A percentile compares a stretch with the other conserved stretches of the same genome.
phyloP scores from a whole-genome alignment of 257 asterid species.

The Voacanga thouarsii region DNA sequence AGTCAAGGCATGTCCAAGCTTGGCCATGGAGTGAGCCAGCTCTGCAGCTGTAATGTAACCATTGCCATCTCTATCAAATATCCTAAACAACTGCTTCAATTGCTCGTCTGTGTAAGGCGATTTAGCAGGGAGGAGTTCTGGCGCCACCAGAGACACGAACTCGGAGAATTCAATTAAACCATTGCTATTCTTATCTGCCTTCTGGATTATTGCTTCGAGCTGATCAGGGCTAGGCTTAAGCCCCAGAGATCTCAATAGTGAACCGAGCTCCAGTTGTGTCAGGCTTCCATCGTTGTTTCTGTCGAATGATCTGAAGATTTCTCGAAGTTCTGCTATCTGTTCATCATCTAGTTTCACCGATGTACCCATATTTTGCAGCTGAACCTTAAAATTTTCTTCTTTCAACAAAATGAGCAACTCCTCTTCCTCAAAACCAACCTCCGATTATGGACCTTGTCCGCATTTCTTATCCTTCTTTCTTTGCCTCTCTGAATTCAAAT shows the following conservation, averaged over 20 bases:
- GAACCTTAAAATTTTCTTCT: neutral
- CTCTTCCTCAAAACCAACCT: neutral
- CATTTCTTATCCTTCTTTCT: neutral
- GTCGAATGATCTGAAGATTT: conserved; percentile 86
- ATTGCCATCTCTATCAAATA: conserved; percentile 88
- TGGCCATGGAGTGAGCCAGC: conserved; percentile 95
- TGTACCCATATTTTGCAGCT: conserved; percentile 37
- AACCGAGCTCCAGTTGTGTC: conserved; percentile 86
- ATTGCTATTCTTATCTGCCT: conserved; percentile 74
- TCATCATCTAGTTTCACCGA: conserved; percentile 65
- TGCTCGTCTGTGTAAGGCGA: conserved; percentile 93
- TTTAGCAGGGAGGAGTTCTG: conserved; percentile 78
- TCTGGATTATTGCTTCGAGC: conserved; percentile 71
- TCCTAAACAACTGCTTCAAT: conserved; percentile 63
- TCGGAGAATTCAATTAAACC: conserved; percentile 89
- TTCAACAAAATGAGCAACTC: neutral
- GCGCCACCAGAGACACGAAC: conserved; percentile 87
- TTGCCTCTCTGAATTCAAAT: neutral
- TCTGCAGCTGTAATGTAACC: conserved; percentile 88
- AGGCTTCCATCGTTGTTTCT: conserved; percentile 89
- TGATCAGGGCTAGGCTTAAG: conserved; percentile 82
- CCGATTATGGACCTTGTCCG: no score
- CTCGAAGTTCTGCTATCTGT: conserved; percentile 79
- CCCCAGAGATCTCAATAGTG: conserved; percentile 75
- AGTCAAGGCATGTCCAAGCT: conserved; percentile 83